A percentile compares a stretch with the other conserved stretches of the same genome.
Conservation (phyloP, 805 yeast species). For the Schwanniomyces yamadae region DNA sequence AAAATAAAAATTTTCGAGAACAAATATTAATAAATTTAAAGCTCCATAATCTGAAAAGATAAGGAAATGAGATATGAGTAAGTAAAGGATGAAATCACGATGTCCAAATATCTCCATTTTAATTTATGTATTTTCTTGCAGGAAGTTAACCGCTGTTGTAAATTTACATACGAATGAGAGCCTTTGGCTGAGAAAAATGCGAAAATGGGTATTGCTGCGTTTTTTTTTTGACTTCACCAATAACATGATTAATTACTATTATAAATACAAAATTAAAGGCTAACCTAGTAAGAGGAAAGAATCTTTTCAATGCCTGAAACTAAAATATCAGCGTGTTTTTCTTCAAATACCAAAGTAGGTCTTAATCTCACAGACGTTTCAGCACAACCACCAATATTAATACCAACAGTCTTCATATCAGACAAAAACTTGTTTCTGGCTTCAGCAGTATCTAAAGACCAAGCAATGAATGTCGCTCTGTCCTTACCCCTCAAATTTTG, state of each 20-base stretch:
- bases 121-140: not conserved
- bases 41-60: slow-evolving; percentile 23
- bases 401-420: slow-evolving; percentile 62
- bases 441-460: slow-evolving; percentile 57
- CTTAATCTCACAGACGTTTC: slow-evolving; percentile 75
- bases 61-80: slow-evolving; percentile 16
- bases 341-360: slow-evolving; percentile 76
- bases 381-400: slow-evolving; percentile 86
- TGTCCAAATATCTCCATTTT: slow-evolving; percentile 13
- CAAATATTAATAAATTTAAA: slow-evolving; percentile 14
- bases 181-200: no score
- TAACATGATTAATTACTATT: not conserved
- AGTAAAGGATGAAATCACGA: slow-evolving; percentile 22
- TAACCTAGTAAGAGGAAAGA: slow-evolving; percentile 26
- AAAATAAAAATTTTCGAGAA: slow-evolving; percentile 14
- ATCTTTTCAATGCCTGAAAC: slow-evolving; percentile 42
- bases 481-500: slow-evolving; percentile 69
- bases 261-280: not conserved
- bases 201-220: no score
- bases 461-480: slow-evolving; percentile 81
- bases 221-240: no score
- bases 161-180: no score
- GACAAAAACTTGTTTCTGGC: slow-evolving; percentile 61
- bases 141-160: no score
- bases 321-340: slow-evolving; percentile 74